Evolutionary conservation across 2,329 filamentous ascomycete species (phyloP).

Genomic region (Fusarium humuli): DNA sequence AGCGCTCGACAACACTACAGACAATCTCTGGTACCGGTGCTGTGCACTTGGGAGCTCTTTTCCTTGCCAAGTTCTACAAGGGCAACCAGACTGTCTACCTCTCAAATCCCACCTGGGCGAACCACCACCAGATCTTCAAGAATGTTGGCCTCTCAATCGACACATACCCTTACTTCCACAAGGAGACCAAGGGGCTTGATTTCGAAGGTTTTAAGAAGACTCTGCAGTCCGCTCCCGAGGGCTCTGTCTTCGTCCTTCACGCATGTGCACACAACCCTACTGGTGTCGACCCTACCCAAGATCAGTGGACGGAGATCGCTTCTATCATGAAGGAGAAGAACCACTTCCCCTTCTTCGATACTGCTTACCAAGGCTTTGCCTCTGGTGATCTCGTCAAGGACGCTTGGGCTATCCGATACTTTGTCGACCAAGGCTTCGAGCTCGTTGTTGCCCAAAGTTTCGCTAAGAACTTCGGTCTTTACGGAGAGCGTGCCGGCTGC

Average conservation of each 20-base stretch:
- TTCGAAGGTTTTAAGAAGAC: conserved; percentile 86
- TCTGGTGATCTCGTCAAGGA: conserved; percentile 88
- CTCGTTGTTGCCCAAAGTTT: conserved; percentile 92
- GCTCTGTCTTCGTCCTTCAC: conserved; percentile 90
- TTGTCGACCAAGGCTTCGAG: conserved; percentile 91
- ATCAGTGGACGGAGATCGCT: conserved; percentile 95
- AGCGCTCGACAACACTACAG: conserved; percentile 84
- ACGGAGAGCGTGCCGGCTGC: conserved; percentile 94
- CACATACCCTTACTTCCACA: conserved; percentile 93
- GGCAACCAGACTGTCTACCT: conserved; percentile 84
- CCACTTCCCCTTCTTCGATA: conserved; percentile 99
- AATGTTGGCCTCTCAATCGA: conserved; percentile 85
- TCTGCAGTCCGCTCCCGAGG: conserved; percentile 76
- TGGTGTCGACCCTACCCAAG: conserved; percentile 91
- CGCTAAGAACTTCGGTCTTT: conserved; percentile 98
- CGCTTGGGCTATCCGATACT: conserved; percentile 93
- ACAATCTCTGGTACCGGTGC: conserved; percentile 98
- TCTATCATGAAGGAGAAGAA: conserved; percentile 78
- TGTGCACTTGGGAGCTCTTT: conserved; percentile 91
- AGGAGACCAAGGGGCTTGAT: conserved; percentile 89
- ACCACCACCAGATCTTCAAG: conserved; percentile 98
- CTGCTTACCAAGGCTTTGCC: conserved; percentile 96
- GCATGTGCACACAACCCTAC: conserved; percentile 98
- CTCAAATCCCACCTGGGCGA: conserved; percentile 96
- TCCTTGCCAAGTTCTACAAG: conserved; percentile 91